These are phyloP conservation scores for Amylostereum areolatum DNA, from an alignment of 1,284 basidiomycete species.

Conservation along the genomic window DNA sequence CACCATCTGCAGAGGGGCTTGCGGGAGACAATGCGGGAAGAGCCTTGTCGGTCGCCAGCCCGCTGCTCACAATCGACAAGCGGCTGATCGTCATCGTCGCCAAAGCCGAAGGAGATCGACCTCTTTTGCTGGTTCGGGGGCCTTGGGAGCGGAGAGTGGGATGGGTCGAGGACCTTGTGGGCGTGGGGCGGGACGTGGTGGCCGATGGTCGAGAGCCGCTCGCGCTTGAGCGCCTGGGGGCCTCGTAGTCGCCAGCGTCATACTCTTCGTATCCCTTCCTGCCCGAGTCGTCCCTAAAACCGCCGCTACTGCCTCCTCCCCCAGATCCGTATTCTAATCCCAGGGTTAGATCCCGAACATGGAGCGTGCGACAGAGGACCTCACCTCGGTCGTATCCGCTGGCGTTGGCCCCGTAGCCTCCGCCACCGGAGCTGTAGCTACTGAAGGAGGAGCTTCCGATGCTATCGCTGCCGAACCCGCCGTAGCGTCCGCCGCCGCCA, in stretches of 20 bases:
- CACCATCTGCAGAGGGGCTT: conserved; percentile 38
- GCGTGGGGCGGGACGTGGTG: conserved; percentile 17
- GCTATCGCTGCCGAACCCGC: conserved; percentile 78
- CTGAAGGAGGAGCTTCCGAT: conserved; percentile 25
- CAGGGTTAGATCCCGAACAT: no score
- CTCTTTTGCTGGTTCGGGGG: conserved; percentile 21
- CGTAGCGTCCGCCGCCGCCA: conserved; percentile 62
- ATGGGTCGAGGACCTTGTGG: conserved; percentile 31
- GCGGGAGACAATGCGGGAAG: conserved; percentile 37
- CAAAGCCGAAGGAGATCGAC: conserved; percentile 54
- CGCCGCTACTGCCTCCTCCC: conserved; percentile 39
- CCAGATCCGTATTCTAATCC: conserved; percentile 34
- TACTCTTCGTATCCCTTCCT: conserved; percentile 81
- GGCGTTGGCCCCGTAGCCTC: conserved; percentile 31
- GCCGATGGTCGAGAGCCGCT: conserved; percentile 15
- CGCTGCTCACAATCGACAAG: background rate
- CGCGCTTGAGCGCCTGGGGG: conserved; percentile 35
- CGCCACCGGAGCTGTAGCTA: conserved; percentile 32
- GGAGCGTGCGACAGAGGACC: conserved; percentile 4
- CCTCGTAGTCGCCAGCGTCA: conserved; percentile 93
- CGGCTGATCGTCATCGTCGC: conserved; percentile 61
- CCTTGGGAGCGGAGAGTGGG: conserved; percentile 38
- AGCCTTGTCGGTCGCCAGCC: conserved; percentile 48
- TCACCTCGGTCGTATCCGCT: conserved; percentile 27
- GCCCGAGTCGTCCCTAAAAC: conserved; percentile 56